phyloP scores from a whole-genome alignment of 805 yeast genomes.

The Wickerhamomyces queroliae region DNA sequence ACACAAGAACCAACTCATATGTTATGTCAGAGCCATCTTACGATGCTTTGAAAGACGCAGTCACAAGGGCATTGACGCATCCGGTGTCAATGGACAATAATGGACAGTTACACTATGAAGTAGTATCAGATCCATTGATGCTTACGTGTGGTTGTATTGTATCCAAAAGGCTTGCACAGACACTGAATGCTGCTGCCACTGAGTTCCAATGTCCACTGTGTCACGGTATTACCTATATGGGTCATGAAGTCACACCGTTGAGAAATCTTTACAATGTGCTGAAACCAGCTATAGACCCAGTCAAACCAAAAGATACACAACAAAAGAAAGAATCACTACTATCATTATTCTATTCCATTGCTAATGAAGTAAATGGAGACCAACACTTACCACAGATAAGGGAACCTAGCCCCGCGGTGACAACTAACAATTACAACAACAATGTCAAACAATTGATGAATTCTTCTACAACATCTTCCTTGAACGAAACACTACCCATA shows the following conservation, averaged over 20 bases:
- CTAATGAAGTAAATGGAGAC: constrained; percentile 12
- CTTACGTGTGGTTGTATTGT: constrained; percentile 37
- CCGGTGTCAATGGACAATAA: neutral
- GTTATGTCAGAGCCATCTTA: neutral
- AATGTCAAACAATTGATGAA: neutral
- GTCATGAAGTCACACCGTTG: constrained; percentile 9
- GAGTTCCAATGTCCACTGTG: constrained; percentile 16
- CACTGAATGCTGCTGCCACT: constrained; percentile 14
- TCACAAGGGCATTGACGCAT: neutral
- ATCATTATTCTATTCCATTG: constrained; percentile 28
- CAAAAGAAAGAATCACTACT: constrained; percentile 23
- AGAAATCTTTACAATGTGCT: constrained; percentile 8
- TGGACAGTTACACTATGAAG: constrained; percentile 1
- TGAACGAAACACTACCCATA: neutral
- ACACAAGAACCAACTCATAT: neutral
- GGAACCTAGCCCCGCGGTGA: too few relatives aligned
- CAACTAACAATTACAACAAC: neutral
- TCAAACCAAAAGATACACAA: neutral
- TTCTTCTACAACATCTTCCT: neutral
- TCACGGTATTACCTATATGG: constrained; percentile 4
- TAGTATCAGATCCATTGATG: constrained; percentile 21
- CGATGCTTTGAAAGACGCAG: neutral
- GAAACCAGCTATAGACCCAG: too few relatives aligned
- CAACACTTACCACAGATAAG: too few relatives aligned
- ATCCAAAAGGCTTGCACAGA: constrained; percentile 24